Conservation (phyloP, 768 basidiomycete genomes). For the Boletus rubescentipes region DNA sequence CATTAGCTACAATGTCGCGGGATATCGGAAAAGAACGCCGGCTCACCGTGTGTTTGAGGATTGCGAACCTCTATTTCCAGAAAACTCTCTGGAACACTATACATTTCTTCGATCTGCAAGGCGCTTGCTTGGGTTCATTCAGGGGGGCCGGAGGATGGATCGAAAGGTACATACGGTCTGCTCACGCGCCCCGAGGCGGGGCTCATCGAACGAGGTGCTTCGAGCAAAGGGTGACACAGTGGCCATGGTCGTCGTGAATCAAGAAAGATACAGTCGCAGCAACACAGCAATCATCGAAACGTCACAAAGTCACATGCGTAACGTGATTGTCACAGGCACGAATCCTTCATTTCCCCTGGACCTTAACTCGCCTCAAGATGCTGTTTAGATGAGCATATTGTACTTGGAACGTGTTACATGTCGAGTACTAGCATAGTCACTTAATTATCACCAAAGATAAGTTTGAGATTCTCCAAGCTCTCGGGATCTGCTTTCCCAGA, state of each 20-base stretch:
- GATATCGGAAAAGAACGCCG: not conserved
- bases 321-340: slow-evolving; percentile 40
- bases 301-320: slow-evolving; percentile 26
- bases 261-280: slow-evolving; percentile 20
- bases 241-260: slow-evolving; percentile 30
- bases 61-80: slow-evolving; percentile 97
- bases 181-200: slow-evolving; percentile 47
- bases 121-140: slow-evolving; percentile 35
- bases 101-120: slow-evolving; percentile 94
- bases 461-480: slow-evolving; percentile 75
- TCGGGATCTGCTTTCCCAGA: slow-evolving; percentile 56
- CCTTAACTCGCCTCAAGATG: no score
- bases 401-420: no score
- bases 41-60: slow-evolving; percentile 90
- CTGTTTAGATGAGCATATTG: no score
- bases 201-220: slow-evolving; percentile 55
- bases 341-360: no score
- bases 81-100: slow-evolving; percentile 94
- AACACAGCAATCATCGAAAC: slow-evolving; percentile 16
- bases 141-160: slow-evolving; percentile 12
- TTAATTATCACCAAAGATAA: slow-evolving; percentile 21
- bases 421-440: slow-evolving; percentile 36
- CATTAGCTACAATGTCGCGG: not conserved
- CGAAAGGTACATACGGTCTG: slow-evolving; percentile 47
- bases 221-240: slow-evolving; percentile 61